These are phyloP conservation scores for Penicillium italicum DNA, from an alignment of 2,329 filamentous ascomycete genomes.

Conservation along the genomic window DNA sequence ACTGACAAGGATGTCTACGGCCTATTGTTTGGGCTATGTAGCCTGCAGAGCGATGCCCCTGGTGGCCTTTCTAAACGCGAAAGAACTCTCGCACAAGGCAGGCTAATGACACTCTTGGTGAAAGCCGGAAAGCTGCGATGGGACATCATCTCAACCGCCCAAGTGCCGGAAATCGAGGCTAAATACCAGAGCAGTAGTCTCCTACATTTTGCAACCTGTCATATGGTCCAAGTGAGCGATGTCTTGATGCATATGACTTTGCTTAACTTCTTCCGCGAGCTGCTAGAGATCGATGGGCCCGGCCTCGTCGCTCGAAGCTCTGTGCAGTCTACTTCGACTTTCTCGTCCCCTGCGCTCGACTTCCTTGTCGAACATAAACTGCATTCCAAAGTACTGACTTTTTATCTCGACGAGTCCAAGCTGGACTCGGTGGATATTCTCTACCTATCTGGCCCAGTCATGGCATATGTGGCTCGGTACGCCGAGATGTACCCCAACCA, in stretches of 20 bases:
- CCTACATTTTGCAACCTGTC: constrained; percentile 53
- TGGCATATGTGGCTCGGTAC: constrained; percentile 57
- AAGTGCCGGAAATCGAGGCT: constrained; percentile 52
- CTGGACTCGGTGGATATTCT: constrained; percentile 51
- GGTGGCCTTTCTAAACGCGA: constrained; percentile 48
- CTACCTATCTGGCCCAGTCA: constrained; percentile 54
- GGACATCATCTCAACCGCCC: constrained; percentile 50
- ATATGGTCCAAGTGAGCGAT: constrained; percentile 58
- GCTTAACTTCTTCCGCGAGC: constrained; percentile 55
- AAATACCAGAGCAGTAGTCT: constrained; percentile 43
- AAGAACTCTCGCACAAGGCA: constrained; percentile 58
- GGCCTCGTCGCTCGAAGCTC: constrained; percentile 31
- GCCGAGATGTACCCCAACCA: constrained; percentile 54
- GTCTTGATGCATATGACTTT: constrained; percentile 59
- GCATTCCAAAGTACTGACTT: constrained; percentile 50
- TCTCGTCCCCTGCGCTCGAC: constrained; percentile 46
- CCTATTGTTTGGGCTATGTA: constrained; percentile 55
- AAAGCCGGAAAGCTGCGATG: constrained; percentile 54
- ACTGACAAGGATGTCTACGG: constrained; percentile 57
- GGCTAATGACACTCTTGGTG: constrained; percentile 57
- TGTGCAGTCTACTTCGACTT: constrained; percentile 35
- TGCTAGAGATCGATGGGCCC: constrained; percentile 46
- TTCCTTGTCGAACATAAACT: constrained; percentile 52
- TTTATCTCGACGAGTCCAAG: constrained; percentile 51
- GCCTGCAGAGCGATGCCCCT: constrained; percentile 39